phyloP scores from a whole-genome alignment of 2,329 filamentous ascomycete species.

The Fusarium camptoceras region DNA sequence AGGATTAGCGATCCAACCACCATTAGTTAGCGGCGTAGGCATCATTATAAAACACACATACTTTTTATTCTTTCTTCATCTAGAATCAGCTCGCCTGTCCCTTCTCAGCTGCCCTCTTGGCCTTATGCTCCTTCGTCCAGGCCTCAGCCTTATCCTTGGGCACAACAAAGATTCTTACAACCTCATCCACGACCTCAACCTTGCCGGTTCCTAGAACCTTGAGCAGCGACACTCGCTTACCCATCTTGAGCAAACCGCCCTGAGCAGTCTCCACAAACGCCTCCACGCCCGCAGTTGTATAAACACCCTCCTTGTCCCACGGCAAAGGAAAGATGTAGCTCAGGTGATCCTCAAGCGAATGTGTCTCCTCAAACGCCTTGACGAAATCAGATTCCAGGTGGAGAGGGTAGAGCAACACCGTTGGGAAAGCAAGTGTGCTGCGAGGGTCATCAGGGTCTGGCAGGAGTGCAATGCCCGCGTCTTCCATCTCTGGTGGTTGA shows the following conservation, averaged over 20 bases:
- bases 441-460: slow-evolving; percentile 79
- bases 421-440: slow-evolving; percentile 79
- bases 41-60: slow-evolving; percentile 5
- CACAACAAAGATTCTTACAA: slow-evolving; percentile 85
- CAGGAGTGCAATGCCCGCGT: slow-evolving; percentile 76
- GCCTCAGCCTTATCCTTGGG: slow-evolving; percentile 74
- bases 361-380: slow-evolving; percentile 84
- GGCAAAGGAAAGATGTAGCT: slow-evolving; percentile 87
- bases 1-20: slow-evolving; percentile 20
- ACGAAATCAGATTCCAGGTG: slow-evolving; percentile 89
- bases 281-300: slow-evolving; percentile 75
- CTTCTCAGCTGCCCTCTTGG: slow-evolving; percentile 69
- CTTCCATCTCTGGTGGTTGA: slow-evolving; percentile 87
- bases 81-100: slow-evolving; percentile 35
- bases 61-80: slow-evolving; percentile 11
- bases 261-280: slow-evolving; percentile 87
- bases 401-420: slow-evolving; percentile 86
- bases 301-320: slow-evolving; percentile 81
- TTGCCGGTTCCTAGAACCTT: slow-evolving; percentile 81
- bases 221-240: slow-evolving; percentile 82
- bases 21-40: slow-evolving; percentile 8
- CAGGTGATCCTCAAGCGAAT: slow-evolving; percentile 81
- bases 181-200: slow-evolving; percentile 87
- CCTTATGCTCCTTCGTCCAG: slow-evolving; percentile 91
- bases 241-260: slow-evolving; percentile 88